Evolutionary conservation across 2,329 filamentous ascomycete genomes (phyloP).

Genomic region (Elsinoe ampelina): DNA sequence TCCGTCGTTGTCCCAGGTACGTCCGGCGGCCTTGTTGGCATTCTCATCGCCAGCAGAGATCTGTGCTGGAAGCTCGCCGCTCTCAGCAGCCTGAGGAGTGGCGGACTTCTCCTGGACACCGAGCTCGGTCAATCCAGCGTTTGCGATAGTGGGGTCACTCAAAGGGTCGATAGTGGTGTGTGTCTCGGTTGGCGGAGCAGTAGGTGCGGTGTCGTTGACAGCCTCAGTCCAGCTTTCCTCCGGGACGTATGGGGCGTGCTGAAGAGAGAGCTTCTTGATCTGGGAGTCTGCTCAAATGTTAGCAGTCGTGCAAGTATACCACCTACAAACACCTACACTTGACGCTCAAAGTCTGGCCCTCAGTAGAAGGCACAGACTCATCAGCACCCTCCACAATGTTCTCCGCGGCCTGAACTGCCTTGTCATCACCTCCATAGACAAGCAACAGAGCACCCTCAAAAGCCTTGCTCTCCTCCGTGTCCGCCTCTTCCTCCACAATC

Average conservation of each 20-base stretch:
- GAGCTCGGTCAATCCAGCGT: conserved; percentile 61
- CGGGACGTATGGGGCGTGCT: conserved; percentile 45
- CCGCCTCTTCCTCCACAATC: conserved; percentile 55
- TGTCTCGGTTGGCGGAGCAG: background rate
- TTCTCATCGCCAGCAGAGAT: conserved; percentile 32
- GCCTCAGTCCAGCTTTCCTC: conserved; percentile 43
- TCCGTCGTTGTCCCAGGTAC: conserved; percentile 56
- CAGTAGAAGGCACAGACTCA: conserved; percentile 57
- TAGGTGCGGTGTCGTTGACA: conserved; percentile 30
- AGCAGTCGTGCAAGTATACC: background rate
- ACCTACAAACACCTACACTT: conserved; percentile 53
- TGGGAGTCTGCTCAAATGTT: conserved; percentile 25
- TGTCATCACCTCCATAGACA: conserved; percentile 69
- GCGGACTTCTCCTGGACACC: conserved; percentile 33
- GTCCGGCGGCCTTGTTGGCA: conserved; percentile 50
- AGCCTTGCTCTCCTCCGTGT: conserved; percentile 67
- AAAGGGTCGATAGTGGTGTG: conserved; percentile 15
- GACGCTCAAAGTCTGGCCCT: conserved; percentile 55
- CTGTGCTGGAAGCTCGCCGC: conserved; percentile 25
- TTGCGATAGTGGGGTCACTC: conserved; percentile 58
- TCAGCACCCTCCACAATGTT: conserved; percentile 66
- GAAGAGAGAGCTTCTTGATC: conserved; percentile 33
- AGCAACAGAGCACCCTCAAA: conserved; percentile 70
- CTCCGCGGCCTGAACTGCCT: conserved; percentile 63
- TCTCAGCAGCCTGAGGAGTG: conserved; percentile 22